Conservation (phyloP, 2,329 filamentous ascomycete species). For the Xylaria sp. region DNA sequence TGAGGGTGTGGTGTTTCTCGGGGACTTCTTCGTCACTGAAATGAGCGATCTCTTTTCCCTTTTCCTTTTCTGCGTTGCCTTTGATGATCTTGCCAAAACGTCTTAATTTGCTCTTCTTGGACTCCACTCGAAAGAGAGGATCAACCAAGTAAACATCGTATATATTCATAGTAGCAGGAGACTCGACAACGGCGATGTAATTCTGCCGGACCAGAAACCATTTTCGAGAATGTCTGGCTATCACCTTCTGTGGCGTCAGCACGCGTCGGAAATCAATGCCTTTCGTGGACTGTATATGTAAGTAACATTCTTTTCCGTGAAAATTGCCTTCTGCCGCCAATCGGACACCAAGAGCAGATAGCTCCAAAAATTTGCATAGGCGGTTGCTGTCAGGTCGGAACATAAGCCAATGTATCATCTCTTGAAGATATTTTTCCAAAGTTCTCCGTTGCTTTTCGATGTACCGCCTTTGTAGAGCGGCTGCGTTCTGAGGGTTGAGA, state of each 20-base stretch:
- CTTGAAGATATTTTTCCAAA: constrained; percentile 89
- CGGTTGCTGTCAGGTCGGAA: constrained; percentile 96
- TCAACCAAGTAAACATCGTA: constrained; percentile 99
- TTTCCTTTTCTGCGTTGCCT: constrained; percentile 66
- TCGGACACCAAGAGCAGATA: constrained; percentile 92
- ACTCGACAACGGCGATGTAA: constrained; percentile 98
- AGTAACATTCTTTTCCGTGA: constrained; percentile 95
- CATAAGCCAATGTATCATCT: constrained; percentile 96
- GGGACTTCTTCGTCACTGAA: constrained; percentile 52
- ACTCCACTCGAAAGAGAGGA: constrained; percentile 82
- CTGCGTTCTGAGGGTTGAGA: constrained; percentile 60
- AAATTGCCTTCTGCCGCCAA: constrained; percentile 96
- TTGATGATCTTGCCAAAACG: constrained; percentile 69
- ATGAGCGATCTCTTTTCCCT: constrained; percentile 45
- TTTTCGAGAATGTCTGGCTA: constrained; percentile 86
- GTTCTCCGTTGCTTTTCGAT: constrained; percentile 85
- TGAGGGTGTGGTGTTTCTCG: constrained; percentile 79
- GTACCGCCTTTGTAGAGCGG: constrained; percentile 69
- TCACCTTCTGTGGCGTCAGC: constrained; percentile 80
- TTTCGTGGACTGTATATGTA: constrained; percentile 92
- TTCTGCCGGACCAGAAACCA: constrained; percentile 99
- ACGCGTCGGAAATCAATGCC: constrained; percentile 87
- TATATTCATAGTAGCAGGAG: constrained; percentile 97
- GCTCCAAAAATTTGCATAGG: constrained; percentile 93
- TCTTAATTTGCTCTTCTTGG: constrained; percentile 71